Base-by-base conservation (phyloP, 495 filamentous ascomycete genomes). In the Jackrogersella minutella region DNA sequence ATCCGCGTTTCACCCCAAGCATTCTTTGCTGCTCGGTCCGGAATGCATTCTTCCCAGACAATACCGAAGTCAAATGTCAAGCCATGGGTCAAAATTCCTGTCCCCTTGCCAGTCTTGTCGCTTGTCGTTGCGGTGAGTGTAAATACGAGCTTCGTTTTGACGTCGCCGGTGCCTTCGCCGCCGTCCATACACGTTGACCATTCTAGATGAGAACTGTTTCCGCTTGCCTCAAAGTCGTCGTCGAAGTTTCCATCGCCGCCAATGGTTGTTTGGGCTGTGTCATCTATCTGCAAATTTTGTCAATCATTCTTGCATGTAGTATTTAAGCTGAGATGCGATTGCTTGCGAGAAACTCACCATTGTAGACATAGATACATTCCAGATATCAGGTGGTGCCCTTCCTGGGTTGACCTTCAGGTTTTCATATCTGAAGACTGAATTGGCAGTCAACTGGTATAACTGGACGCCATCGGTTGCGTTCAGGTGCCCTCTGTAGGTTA, bases 101-200 rank as follows among this genome's bases (percentile, higher is more conserved):
- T 69, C 2, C 66, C 66, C 6, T 64, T 39, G 6, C 66, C 66
- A 3, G 49, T 64, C 55, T 64, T 64, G 14, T 69, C 66, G 3
- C 66, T 69, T 39, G 66, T 64, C 3, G 66, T 64, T 30, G 66
- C 66, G 3, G 54, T 55, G 0, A 69, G 55, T 1, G 7, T 39
- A 8, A 69, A 60, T n/a, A 21, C 33, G 8, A 69, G 59, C 55
- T 69, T 69, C 9, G 66, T 69, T 47, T 69, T 69, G 17, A 56
- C 53, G 50, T 69, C 66, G 14, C 66, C 66, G 2, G 60, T 60
- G 1, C 66, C 66, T 41, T 69, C 66, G 9, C 66, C 59, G 13
- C 66, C 66, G 17, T 69, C 60, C 66, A 69, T 69, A 24, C 66
- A 69, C 4, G 59, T 59, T 14, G 66, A 69, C 66, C 66, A 69